Percentiles rank a stretch among this genome's conserved stretches.
phyloP scores from a whole-genome alignment of 805 yeast species.

The Candida krabiensis region DNA sequence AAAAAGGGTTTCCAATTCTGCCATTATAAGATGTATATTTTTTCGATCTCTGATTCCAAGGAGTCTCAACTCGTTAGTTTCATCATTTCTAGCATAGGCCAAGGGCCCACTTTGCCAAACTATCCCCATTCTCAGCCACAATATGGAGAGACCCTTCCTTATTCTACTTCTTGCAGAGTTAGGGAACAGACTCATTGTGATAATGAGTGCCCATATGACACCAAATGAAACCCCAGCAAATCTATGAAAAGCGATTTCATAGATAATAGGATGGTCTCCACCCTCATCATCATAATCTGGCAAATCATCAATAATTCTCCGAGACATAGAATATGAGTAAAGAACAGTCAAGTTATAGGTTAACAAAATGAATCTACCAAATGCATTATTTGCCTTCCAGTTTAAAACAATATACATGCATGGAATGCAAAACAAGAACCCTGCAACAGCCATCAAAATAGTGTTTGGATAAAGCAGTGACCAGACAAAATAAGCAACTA shows the following conservation, averaged over 20 bases:
- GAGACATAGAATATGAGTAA: slow-evolving; percentile 68
- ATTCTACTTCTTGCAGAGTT: slow-evolving; percentile 72
- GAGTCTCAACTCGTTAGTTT: slow-evolving; percentile 26
- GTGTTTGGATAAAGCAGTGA: slow-evolving; percentile 54
- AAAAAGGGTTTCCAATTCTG: slow-evolving; percentile 58
- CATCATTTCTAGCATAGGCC: slow-evolving; percentile 39
- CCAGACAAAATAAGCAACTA: slow-evolving; percentile 63
- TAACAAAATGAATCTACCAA: slow-evolving; percentile 67
- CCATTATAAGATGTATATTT: slow-evolving; percentile 51
- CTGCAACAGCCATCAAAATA: slow-evolving; percentile 48
- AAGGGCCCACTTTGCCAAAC: slow-evolving; percentile 79
- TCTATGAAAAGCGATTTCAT: slow-evolving; percentile 77
- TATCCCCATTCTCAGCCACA: slow-evolving; percentile 81
- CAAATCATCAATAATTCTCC: slow-evolving; percentile 49
- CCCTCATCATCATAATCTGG: slow-evolving; percentile 60
- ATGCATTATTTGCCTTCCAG: slow-evolving; percentile 65
- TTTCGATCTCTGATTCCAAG: slow-evolving; percentile 45
- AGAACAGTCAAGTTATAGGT: slow-evolving; percentile 79
- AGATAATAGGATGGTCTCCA: slow-evolving; percentile 64
- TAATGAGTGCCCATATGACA: slow-evolving; percentile 70
- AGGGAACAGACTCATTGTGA: slow-evolving; percentile 68
- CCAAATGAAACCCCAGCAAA: slow-evolving; percentile 72
- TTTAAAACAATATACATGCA: slow-evolving; percentile 59
- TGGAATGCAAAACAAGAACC: slow-evolving; percentile 47
- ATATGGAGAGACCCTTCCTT: slow-evolving; percentile 60